Base-by-base conservation (phyloP, 108 stramenopile genomes). In the Skeletonema potamos region DNA sequence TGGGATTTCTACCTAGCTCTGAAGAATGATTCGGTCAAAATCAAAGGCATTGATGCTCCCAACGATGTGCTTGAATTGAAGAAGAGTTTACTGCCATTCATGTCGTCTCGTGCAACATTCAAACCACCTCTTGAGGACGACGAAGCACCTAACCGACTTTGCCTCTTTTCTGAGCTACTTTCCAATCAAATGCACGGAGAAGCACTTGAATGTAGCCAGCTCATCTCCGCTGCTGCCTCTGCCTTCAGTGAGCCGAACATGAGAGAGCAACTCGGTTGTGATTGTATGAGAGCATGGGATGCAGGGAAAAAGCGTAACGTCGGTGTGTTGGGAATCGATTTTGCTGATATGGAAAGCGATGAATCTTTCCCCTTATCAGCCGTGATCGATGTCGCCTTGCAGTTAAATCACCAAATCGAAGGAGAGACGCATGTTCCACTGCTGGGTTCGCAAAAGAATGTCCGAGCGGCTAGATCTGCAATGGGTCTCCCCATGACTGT, bases 381-480 rank as follows among this genome's bases (percentile, higher is more conserved):
- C n/a, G 75, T 36, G 4, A 54, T 77, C 0, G 69, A 48, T 7
- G 64, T 69, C 9, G 61, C 75, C 11, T 66, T 76, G 15, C 51
- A 43, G 24, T 48, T 81, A 27, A 76, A 64, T 28, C 41, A 65
- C 59, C 58, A 71, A 5, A 70, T 81, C 12, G 70, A 76, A 51
- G 80, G 80, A 3, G 70, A 81, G 18, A 77, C 76, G 11, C 58
- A 59, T 26, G 76, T 74, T 5, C 80, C 80, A 43, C 68, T 79
- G 33, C 51, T 48, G 51, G 54, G 58, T 51, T 22, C 22, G 48
- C 48, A 1, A 20, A 51, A 51, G 48, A 51, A 51, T 27, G n/a
- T 74, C 20, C 60, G 67, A 5, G 10, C 27, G n/a, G 60, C 55
- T 22, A 74, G 79, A 33, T 63, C 73, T 7, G 56, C 64, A 32